phyloP scores from a whole-genome alignment of 352 stramenopile species.

The Globisporangium uncinulatum region DNA sequence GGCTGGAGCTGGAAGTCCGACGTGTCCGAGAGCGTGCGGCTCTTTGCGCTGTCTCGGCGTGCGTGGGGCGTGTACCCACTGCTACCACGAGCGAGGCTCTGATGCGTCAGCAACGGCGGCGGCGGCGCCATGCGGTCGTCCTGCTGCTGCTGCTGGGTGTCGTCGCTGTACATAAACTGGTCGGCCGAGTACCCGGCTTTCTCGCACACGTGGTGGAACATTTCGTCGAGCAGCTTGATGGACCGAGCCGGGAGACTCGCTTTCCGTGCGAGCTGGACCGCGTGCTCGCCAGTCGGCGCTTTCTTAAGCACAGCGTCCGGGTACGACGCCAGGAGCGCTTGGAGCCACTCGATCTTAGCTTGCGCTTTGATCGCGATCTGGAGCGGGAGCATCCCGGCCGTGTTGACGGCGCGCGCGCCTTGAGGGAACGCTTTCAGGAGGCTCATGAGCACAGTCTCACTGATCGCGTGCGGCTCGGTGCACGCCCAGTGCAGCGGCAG shows the following conservation, averaged over 20 bases:
- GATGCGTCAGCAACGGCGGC: neutral
- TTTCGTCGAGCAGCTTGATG: slow-evolving; percentile 79
- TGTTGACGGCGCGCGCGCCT: slow-evolving; percentile 63
- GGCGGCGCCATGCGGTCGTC: slow-evolving; percentile 1
- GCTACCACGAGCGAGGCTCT: slow-evolving; percentile 4
- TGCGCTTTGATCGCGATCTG: slow-evolving; percentile 88
- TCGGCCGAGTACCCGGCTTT: slow-evolving; percentile 52
- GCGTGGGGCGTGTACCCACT: slow-evolving; percentile 6
- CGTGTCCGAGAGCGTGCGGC: slow-evolving; percentile 62
- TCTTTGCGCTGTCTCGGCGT: slow-evolving; percentile 30
- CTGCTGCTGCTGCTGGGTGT: neutral
- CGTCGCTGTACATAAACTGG: slow-evolving; percentile 44
- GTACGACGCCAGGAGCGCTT: slow-evolving; percentile 77
- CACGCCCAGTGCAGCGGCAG: slow-evolving; percentile 85
- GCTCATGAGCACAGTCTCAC: slow-evolving; percentile 63
- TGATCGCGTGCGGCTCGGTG: slow-evolving; percentile 74
- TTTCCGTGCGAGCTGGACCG: slow-evolving; percentile 67
- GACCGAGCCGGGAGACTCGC: slow-evolving; percentile 45
- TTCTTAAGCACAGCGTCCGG: slow-evolving; percentile 80
- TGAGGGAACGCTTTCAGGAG: slow-evolving; percentile 76
- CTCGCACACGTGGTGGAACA: slow-evolving; percentile 82
- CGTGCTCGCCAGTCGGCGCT: slow-evolving; percentile 62
- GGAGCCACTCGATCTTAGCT: slow-evolving; percentile 82
- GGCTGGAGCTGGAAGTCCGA: slow-evolving; percentile 29
- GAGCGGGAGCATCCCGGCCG: slow-evolving; percentile 78